Evolutionary conservation across 768 basidiomycete genomes (phyloP), one percentile per base, ranked within the genome.

Genomic region (Lentinula lateritia): DNA sequence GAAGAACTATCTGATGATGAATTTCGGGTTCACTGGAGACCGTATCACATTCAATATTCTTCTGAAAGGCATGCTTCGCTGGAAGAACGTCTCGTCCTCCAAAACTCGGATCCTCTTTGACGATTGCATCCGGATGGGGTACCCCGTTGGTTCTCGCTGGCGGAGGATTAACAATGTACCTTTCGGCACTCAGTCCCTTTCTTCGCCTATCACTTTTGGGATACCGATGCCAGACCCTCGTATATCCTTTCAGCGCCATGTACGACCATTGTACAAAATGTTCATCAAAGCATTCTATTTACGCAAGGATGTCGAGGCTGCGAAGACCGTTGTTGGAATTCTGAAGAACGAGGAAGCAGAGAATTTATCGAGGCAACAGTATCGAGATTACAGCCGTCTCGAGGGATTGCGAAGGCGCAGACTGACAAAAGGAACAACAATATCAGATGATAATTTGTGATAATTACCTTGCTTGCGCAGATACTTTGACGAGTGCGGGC

Each of bases 41-140:
- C 78, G 86, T 9, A 75, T 88, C 42, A 92, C 92, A 5, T 74
- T 82, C 60, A 92, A 93, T 66, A 82, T 92, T 52, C 56, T 92
- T 48, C 62, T 90, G 62, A 86, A 86, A 68, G 80, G 78, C 7
- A 74, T 87, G 63, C 70, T 93, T 61, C 70, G 71, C 16, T 88
- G 85, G 83, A 74, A 72, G 36, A 74, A 73, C 18, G 71, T 88
- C 48, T 76, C 81, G 62, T 65, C 72, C 4, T 45, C 60, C 16
- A 76, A 75, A 59, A 69, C 90, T 50, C 79, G 83, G 42, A 73
- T 68, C 20, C 68, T 92, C n/a, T 90, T 92, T 61, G 87, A 91
- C 70, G 77, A 83, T 16, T 73, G 90, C 67, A 72, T 89, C 18
- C 71, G 78, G 62, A 72, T 75, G 53, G 89, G 90, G 2, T 90